Evolutionary conservation across 75 land plant genomes (phyloP), one percentile per base, ranked within the genome.

Genomic region (Sequoia sempervirens): DNA sequence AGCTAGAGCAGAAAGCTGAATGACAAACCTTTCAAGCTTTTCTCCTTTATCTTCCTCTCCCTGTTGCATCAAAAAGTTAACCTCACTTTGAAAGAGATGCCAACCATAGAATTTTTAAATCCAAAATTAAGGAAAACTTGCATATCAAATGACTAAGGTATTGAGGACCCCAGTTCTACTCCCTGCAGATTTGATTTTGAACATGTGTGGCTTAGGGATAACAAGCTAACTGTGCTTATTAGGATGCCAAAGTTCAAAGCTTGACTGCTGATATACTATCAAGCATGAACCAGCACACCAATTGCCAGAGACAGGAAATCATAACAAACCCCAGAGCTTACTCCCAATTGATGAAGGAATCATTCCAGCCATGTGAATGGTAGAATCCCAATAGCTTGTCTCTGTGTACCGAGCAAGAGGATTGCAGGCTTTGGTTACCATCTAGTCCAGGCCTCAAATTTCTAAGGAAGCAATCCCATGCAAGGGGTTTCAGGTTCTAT

Each of bases 11-110:
- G 90, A 87, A n/a, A 90, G 82, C 84, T 90, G 91, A 58, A 90
- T 85, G 26, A 84, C 85, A 78, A 90, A 81, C 34, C 91, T 80
- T 58, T 90, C 76, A 52, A 85, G 79, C 34, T 88, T 88, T 40
- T 83, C 90, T 18, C 87, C 91, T 76, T 90, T 90, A 79, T 88
- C 91, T 86, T 90, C 91, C 45, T 90, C 90, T 18, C 91, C 91
- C 91, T 90, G 84, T 17, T 34, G n/a, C 36, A 56, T 17, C 23
- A 34, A 17, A 52, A n/a, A n/a, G n/a, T n/a, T n/a, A 36, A 81
- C 18, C 37, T 53, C 30, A 81, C 38, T n/a, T n/a, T 81, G 45
- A 70, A 70, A 30, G 36, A 70, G 73, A 70, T 70, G 36, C 66
- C 66, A 61, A 61, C n/a, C 23, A 20, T 18, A 20, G 23, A 56